Evolutionary conservation across 1,139 yeast genomes (phyloP).

Genomic region (Scheffersomyces illinoinensis): DNA sequence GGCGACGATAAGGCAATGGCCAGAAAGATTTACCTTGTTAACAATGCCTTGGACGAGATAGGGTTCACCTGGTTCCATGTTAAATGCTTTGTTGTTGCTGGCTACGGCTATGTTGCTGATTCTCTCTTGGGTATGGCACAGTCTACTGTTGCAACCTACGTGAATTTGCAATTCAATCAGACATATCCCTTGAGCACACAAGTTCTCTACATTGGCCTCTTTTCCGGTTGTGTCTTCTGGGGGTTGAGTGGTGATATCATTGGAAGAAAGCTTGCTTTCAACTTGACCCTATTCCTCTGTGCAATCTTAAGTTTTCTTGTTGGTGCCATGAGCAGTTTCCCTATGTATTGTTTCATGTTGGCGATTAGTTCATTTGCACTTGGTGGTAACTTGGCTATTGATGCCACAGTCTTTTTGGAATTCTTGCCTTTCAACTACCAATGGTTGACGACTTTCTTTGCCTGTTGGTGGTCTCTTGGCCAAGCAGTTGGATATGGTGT

Average conservation of each 20-base stretch:
- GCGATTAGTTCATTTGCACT: constrained; percentile 16
- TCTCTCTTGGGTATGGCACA: constrained; percentile 32
- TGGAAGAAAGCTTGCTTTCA: constrained; percentile 23
- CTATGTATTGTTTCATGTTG: constrained; percentile 20
- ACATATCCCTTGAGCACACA: constrained; percentile 19
- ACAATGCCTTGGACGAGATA: constrained; percentile 12
- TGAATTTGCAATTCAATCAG: constrained; percentile 25
- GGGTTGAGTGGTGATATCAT: constrained; percentile 13
- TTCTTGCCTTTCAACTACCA: constrained; percentile 16
- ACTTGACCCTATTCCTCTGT: constrained; percentile 15
- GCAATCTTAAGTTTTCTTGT: constrained; percentile 17
- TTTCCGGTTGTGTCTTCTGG: constrained; percentile 12
- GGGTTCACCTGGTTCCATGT: constrained; percentile 12
- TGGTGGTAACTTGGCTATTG: constrained; percentile 25
- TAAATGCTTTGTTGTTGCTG: constrained; percentile 17
- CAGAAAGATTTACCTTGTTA: constrained; percentile 9
- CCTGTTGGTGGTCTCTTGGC: constrained; percentile 32
- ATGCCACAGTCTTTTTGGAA: constrained; percentile 21
- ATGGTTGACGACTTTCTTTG: constrained; percentile 27
- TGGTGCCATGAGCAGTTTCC: constrained; percentile 24
- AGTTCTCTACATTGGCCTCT: constrained; percentile 8
- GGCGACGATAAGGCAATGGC: constrained; percentile 1
- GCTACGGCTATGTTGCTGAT: constrained; percentile 24
- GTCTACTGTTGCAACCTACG: constrained; percentile 41
- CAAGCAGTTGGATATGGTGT: constrained; percentile 26